phyloP scores from a whole-genome alignment of 169 alveolate genomes.

The Plasmodium reichenowi region DNA sequence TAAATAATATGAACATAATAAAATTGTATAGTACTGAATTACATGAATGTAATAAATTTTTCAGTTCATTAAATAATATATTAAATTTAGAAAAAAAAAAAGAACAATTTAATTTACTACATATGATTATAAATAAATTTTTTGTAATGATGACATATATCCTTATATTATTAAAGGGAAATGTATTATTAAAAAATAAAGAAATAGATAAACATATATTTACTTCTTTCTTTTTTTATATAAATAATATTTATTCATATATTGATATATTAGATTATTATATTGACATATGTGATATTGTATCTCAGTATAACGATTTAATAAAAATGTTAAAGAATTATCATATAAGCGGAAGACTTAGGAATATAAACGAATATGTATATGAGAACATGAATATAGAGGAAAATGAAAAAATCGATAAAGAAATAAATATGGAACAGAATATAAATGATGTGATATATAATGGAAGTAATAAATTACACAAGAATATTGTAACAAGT shows the following conservation, averaged over 20 bases:
- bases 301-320: conserved; percentile 19
- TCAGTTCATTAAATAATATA: conserved; percentile 18
- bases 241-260: conserved; percentile 52
- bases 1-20: conserved; percentile 34
- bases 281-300: conserved; percentile 42
- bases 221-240: conserved; percentile 54
- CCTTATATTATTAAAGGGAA: conserved; percentile 24
- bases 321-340: background rate
- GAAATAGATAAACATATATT: conserved; percentile 24
- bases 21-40: conserved; percentile 39
- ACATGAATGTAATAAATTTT: conserved; percentile 33
- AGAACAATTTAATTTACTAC: conserved; percentile 47
- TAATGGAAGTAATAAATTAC: background rate
- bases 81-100: conserved; percentile 24
- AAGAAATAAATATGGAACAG: background rate
- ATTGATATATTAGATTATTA: conserved; percentile 47
- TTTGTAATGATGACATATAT: conserved; percentile 42
- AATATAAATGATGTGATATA: background rate
- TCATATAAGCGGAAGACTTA: background rate
- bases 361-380: background rate
- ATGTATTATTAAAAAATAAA: background rate
- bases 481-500: background rate
- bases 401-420: background rate
- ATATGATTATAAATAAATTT: conserved; percentile 41
- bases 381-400: background rate